These are phyloP conservation scores for Xylariaceae sp. DNA, from an alignment of 2,329 filamentous ascomycete species.

Conservation along the genomic window DNA sequence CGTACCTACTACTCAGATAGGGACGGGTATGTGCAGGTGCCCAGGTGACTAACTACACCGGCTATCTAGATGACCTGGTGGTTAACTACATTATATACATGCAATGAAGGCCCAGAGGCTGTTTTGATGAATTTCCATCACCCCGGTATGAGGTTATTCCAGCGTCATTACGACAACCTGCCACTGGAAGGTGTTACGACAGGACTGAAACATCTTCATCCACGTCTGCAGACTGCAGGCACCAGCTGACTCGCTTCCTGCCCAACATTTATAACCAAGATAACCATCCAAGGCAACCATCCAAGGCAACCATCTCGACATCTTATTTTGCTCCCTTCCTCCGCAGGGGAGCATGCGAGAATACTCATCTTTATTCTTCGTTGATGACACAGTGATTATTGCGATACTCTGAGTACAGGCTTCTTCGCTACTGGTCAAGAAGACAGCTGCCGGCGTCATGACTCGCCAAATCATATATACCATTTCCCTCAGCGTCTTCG, in stretches of 20 bases:
- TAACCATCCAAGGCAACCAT: not conserved
- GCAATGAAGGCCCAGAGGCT: too few species aligned
- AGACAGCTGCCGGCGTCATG: constrained; percentile 29
- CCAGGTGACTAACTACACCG: too few species aligned
- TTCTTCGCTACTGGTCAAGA: constrained; percentile 10
- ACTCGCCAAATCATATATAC: constrained; percentile 39
- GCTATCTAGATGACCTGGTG: too few species aligned
- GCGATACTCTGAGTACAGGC: not conserved
- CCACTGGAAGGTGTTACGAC: too few species aligned
- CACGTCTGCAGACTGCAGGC: not conserved
- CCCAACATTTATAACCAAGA: not conserved
- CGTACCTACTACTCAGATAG: too few species aligned
- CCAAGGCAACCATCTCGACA: not conserved
- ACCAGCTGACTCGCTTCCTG: constrained; percentile 10
- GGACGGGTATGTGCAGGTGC: too few species aligned
- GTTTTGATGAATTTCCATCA: too few species aligned
- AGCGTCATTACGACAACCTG: too few species aligned
- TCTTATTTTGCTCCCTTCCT: not conserved
- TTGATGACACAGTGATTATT: not conserved
- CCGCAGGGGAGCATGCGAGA: not conserved
- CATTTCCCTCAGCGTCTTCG: constrained; percentile 37
- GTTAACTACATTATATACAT: too few species aligned
- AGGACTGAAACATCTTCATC: too few species aligned
- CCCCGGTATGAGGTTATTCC: too few species aligned
- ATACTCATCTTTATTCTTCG: not conserved